Evolutionary conservation across 2,329 filamentous ascomycete species (phyloP), one percentile per base, ranked within the genome.

Genomic region (Ophiocordyceps sinensis): DNA sequence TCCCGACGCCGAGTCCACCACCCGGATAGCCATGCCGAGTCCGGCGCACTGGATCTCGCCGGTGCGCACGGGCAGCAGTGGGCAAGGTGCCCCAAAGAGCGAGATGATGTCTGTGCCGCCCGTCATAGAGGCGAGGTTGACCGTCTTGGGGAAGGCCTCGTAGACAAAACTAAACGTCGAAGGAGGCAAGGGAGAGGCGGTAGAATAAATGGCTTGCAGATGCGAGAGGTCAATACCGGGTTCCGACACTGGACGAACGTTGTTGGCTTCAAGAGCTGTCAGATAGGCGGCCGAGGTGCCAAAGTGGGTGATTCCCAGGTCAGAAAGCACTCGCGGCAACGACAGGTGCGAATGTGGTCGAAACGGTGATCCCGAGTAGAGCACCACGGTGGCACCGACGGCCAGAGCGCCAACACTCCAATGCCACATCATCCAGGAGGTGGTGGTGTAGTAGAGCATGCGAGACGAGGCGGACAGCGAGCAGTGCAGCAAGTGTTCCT

Each of bases 341-440:
- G 86, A 87, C 43, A 91, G 71, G 53, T 89, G 75, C 40, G 83
- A 83, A 43, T 82, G 69, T 0, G 83, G 84, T 38, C 73, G 72
- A 67, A 96, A 96, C 0, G 91, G 91, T 0, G 85, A 94, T 38
- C 91, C 91, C 41, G 94, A 85, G 61, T 95, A 98, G 4, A 96
- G 71, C 17, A 96, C 72, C 12, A 96, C 67, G 0, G 85, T 89
- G 11, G 84, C 75, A 41, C 89, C 89, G 28, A 77, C 79, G 10
- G 88, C 84, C 4, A 96, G 76, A 6, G 81, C 85, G 1, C 85
- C 89, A 17, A 95, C 75, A 34, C 88, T 79, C 88, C 89, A 96
- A 59, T 96, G 89, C 87, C 88, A 95, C 89, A 96, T 96, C 88
- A 98, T 96, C 91, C 88, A 95, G 0, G 86, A 93, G 11, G 82